Evolutionary conservation across 495 filamentous ascomycete genomes (phyloP).

Genomic region (Tuber melanosporum): DNA sequence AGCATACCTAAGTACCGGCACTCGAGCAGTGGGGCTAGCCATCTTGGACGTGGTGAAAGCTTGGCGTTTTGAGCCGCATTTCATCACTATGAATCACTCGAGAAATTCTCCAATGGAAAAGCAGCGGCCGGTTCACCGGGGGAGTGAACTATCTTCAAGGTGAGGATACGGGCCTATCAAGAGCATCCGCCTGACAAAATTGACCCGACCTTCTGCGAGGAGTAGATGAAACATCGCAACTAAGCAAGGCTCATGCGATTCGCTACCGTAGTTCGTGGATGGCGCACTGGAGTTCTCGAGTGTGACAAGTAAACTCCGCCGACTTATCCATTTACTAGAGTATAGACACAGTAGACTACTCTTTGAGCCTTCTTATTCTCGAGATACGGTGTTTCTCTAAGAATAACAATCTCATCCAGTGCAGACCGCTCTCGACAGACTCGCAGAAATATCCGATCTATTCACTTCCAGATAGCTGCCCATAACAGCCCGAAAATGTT

Average conservation of each 20-base stretch:
- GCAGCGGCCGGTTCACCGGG: neutral
- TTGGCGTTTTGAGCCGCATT: neutral
- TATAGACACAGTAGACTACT: neutral
- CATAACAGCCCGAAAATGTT: neutral
- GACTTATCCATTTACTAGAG: neutral
- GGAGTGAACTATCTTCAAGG: neutral
- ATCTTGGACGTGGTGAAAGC: neutral
- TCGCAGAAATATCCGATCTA: neutral
- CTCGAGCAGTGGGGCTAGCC: neutral
- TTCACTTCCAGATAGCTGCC: neutral
- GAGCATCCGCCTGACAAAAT: neutral
- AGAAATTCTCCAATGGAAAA: neutral
- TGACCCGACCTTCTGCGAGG: neutral
- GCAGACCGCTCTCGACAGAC: neutral
- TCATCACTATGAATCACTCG: neutral
- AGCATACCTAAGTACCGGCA: too few relatives aligned
- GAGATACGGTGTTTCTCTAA: neutral
- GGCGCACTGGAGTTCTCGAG: neutral
- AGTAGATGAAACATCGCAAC: neutral
- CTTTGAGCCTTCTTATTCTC: neutral
- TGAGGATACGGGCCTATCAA: neutral
- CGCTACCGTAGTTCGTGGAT: neutral
- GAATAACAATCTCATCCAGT: neutral
- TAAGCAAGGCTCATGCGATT: neutral
- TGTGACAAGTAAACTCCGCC: neutral